Evolutionary conservation across 1,284 basidiomycete species (phyloP).

Genomic region (Meira miltonrushii): DNA sequence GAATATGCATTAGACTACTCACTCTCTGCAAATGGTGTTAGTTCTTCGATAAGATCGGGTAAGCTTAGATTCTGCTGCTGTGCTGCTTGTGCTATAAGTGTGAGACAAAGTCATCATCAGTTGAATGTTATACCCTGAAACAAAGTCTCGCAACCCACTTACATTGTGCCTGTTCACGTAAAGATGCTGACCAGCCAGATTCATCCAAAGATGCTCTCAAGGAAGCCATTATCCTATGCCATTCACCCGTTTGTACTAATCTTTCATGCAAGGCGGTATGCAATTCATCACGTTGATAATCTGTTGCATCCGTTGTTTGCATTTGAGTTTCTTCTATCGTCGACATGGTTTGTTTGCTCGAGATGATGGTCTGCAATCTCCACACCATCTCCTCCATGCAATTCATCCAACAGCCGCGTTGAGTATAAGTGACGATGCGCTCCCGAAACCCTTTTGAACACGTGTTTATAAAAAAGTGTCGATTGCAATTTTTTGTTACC

Average conservation of each 20-base stretch:
- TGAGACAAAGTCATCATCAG: not conserved
- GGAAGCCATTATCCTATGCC: conserved; percentile 6
- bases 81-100: conserved; percentile 2
- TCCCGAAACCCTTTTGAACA: no score
- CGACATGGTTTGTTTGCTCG: no score
- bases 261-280: conserved; percentile 5
- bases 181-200: conserved; percentile 2
- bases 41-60: not conserved
- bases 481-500: not conserved
- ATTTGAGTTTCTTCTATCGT: no score
- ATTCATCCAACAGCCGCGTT: no score
- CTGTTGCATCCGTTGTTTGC: not conserved
- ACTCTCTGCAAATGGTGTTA: conserved; percentile 6
- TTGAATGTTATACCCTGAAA: not conserved
- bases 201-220: conserved; percentile 4
- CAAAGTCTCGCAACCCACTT: not conserved
- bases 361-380: not conserved
- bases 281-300: conserved; percentile 3
- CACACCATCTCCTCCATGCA: not conserved
- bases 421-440: no score
- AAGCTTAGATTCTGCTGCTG: conserved; percentile 2
- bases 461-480: no score
- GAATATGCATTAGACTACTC: not conserved
- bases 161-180: conserved; percentile 5
- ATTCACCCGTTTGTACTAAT: conserved; percentile 9